Evolutionary conservation across 495 filamentous ascomycete species (phyloP).

Genomic region (Pyrenopolyporus hunteri): DNA sequence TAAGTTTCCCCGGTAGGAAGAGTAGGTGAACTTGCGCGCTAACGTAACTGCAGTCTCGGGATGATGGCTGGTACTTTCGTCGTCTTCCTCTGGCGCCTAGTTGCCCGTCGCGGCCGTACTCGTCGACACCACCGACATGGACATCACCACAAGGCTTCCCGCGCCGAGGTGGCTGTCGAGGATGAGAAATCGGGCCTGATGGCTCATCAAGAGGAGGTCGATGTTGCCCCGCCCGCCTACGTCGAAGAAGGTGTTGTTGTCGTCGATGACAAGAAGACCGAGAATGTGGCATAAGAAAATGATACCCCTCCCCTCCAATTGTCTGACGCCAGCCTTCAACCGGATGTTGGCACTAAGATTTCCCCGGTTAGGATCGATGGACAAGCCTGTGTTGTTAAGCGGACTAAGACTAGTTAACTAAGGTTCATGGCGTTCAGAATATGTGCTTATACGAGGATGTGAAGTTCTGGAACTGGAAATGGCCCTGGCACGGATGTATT

Average conservation of each 20-base stretch:
- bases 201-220: constrained; percentile 43
- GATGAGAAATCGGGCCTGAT: constrained; percentile 55
- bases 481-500: constrained; percentile 11
- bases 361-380: constrained; percentile 9
- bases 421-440: constrained; percentile 7
- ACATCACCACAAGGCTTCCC: constrained; percentile 40
- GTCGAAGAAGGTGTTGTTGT: constrained; percentile 36
- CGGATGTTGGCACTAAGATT: background rate
- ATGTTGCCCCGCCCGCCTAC: constrained; percentile 48
- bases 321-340: background rate
- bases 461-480: constrained; percentile 8
- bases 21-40: constrained; percentile 1
- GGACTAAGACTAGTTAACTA: constrained; percentile 10
- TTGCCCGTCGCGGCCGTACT: constrained; percentile 41
- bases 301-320: constrained; percentile 28
- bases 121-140: constrained; percentile 36
- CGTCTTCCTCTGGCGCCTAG: constrained; percentile 53
- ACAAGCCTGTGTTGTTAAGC: constrained; percentile 4
- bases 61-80: constrained; percentile 57
- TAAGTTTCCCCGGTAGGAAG: constrained; percentile 37
- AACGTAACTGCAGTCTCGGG: constrained; percentile 47
- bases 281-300: constrained; percentile 36
- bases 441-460: constrained; percentile 3
- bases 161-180: constrained; percentile 41
- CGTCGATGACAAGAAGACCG: constrained; percentile 38